Percentiles rank a stretch among this genome's conserved stretches.
Evolutionary conservation across 2,329 filamentous ascomycete species (phyloP).

Genomic region (Verticillium albo-atrum): DNA sequence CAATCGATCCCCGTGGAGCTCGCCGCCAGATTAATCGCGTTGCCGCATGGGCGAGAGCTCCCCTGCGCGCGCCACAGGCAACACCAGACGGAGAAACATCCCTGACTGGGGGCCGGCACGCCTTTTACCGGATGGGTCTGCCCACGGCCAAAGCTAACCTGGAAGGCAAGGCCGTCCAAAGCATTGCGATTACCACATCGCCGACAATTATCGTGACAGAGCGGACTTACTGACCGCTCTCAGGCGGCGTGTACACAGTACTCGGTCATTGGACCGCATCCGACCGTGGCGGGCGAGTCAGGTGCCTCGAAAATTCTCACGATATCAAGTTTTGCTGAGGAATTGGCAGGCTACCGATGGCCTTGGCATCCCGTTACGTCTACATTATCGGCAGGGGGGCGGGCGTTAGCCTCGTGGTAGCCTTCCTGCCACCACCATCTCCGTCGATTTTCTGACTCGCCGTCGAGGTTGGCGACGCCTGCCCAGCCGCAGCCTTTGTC

Average conservation of each 20-base stretch:
- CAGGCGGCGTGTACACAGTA: not conserved
- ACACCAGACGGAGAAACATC: not conserved
- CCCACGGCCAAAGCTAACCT: not conserved
- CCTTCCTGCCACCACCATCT: not conserved
- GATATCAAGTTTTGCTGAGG: constrained; percentile 2
- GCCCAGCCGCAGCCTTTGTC: not conserved
- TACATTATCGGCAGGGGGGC: not conserved
- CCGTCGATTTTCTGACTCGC: not conserved
- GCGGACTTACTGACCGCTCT: not conserved
- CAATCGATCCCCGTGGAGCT: not conserved
- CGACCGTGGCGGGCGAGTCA: constrained; percentile 1
- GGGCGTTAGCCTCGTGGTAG: not conserved
- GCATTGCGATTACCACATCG: not conserved
- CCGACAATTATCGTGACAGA: not conserved
- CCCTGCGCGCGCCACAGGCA: not conserved
- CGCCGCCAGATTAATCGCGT: not conserved
- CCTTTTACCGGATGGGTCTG: not conserved
- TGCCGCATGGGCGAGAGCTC: not conserved
- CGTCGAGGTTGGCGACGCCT: not conserved
- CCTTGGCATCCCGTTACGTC: not conserved
- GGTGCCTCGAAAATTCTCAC: not conserved
- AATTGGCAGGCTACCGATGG: not conserved
- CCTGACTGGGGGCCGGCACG: not conserved
- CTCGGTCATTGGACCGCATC: not conserved
- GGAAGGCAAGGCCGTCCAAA: not conserved